Evolutionary conservation across 805 yeast species (phyloP).

Genomic region (Pichia kluyveri): DNA sequence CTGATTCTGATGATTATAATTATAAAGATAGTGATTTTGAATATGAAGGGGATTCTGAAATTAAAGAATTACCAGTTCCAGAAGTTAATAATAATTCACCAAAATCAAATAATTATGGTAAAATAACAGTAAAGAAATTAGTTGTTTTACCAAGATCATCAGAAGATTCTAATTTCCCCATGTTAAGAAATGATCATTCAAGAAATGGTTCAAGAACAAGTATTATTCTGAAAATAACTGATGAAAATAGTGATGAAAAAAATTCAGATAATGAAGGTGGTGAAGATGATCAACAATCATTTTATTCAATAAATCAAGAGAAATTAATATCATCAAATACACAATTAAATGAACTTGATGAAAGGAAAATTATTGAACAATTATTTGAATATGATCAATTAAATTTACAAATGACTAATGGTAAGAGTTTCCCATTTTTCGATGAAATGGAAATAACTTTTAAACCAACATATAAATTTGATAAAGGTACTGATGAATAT

Average conservation of each 20-base stretch:
- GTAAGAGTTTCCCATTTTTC: conserved; percentile 74
- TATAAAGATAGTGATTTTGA: neutral
- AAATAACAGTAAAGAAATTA: too few relatives aligned
- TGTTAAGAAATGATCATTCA: neutral
- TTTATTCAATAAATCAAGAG: conserved; percentile 1
- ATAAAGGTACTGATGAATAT: conserved; percentile 71
- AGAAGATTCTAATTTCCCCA: neutral
- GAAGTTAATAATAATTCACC: too few relatives aligned
- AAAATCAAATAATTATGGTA: too few relatives aligned
- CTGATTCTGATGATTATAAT: neutral
- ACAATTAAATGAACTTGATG: conserved; percentile 10
- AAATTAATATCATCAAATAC: neutral
- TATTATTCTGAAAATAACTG: neutral
- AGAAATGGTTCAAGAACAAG: neutral
- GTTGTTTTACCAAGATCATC: neutral
- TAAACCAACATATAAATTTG: conserved; percentile 91
- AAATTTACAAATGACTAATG: conserved; percentile 60
- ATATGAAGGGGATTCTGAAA: neutral
- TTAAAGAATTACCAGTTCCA: too few relatives aligned
- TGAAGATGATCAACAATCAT: neutral
- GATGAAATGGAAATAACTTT: conserved; percentile 74
- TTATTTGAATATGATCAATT: conserved; percentile 74
- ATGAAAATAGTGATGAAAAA: neutral
- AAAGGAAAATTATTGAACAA: conserved; percentile 10
- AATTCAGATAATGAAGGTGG: neutral